Evolutionary conservation across 768 basidiomycete genomes (phyloP).

Genomic region (Boletus speciosus): DNA sequence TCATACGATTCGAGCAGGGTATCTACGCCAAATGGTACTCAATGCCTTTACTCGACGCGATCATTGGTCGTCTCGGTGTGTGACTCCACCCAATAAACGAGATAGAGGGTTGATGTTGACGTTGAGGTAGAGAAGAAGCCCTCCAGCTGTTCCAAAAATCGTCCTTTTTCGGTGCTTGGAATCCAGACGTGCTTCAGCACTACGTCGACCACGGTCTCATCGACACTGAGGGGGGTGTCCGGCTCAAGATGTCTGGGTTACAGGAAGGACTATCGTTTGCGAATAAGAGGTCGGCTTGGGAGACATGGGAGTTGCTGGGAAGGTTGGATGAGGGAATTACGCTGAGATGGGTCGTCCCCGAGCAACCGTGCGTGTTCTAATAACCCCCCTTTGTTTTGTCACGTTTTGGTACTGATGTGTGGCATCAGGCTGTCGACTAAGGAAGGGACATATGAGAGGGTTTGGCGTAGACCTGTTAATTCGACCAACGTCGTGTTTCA

Average conservation of each 20-base stretch:
- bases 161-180: slow-evolving; percentile 72
- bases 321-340: slow-evolving; percentile 25
- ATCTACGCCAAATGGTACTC: slow-evolving; percentile 14
- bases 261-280: slow-evolving; percentile 64
- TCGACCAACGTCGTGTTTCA: slow-evolving; percentile 29
- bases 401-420: not conserved
- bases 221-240: slow-evolving; percentile 38
- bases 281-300: slow-evolving; percentile 32
- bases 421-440: slow-evolving; percentile 8
- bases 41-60: slow-evolving; percentile 58
- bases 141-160: slow-evolving; percentile 42
- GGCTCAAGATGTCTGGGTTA: slow-evolving; percentile 62
- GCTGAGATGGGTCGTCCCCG: slow-evolving; percentile 30
- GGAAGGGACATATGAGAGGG: slow-evolving; percentile 14
- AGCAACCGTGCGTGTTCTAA: slow-evolving; percentile 11
- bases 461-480: slow-evolving; percentile 31
- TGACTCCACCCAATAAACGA: not conserved
- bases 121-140: slow-evolving; percentile 54
- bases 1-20: not conserved
- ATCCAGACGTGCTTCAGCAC: slow-evolving; percentile 53
- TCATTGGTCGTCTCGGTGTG: slow-evolving; percentile 61
- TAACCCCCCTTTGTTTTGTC: not conserved
- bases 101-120: not conserved
- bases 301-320: slow-evolving; percentile 29
- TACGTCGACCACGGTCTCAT: slow-evolving; percentile 60